Evolutionary conservation across 2,329 filamentous ascomycete genomes (phyloP), one percentile per base, ranked within the genome.

Genomic region (Claviceps sp.): DNA sequence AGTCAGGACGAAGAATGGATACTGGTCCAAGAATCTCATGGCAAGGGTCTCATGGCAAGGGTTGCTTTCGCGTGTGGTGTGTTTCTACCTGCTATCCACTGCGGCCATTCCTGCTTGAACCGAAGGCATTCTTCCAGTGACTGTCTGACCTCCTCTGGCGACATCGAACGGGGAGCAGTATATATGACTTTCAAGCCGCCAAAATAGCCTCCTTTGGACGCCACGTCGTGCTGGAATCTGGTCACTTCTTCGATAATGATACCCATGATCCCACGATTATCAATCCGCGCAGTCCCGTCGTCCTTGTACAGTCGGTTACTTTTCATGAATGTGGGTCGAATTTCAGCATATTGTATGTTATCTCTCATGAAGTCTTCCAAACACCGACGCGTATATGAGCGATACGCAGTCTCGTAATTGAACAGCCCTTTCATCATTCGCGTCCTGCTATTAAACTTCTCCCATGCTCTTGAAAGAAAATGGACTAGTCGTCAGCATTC

Each of bases 401-500:
- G 69, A 60, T 81, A 86, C 3, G 81, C 80, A 3, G 70, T 72
- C 60, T 80, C 75, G 58, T 86, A 86, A 61, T 83, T 84, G 59
- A 86, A 76, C 0, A 87, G 69, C 0, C 84, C 84, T 61, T 87
- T 87, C 75, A 87, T 85, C 69, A 84, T 83, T 48, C 81, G 74
- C 3, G 84, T 87, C 4, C 82, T 74, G 48, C 76, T 74, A 56
- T 86, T 85, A 64, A 89, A 89, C 58, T 74, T 75, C 53, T 73
- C 69, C 78, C 78, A 81, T 6, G 74, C 72, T 6, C 76, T 77
- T 50, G 38, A 5, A 9, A 22, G 6, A 24, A 37, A 22, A 16
- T 4, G 5, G 6, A 46, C 13, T 48, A 24, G 37, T 53, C 24
- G 49, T 38, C 40, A 44, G 48, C 22, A 22, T 49, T 5, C 18